Percentiles rank a stretch among this genome's conserved stretches.
These are phyloP conservation scores for Rhodotorula sp. DNA, from an alignment of 1,284 basidiomycete genomes.

Conservation along the genomic window DNA sequence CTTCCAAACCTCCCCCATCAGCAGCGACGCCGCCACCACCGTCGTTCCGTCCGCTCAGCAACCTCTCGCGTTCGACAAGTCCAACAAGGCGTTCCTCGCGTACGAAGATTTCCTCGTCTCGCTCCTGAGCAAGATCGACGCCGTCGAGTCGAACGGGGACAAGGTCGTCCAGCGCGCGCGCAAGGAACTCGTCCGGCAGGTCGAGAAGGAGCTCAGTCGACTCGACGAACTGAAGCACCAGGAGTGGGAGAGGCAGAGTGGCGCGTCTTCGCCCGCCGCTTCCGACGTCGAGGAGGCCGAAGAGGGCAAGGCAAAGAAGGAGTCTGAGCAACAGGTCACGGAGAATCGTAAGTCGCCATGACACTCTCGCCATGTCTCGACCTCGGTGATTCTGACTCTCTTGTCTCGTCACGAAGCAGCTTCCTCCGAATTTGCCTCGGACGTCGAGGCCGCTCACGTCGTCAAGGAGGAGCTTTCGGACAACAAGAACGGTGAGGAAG, in stretches of 20 bases:
- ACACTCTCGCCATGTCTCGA: neutral
- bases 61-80: conserved; percentile 55
- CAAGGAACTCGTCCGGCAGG: conserved; percentile 59
- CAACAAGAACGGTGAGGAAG: neutral
- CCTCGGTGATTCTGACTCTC: neutral
- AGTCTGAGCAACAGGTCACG: neutral
- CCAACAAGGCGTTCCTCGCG: conserved; percentile 60
- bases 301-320: neutral
- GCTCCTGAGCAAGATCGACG: conserved; percentile 65
- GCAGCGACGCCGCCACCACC: neutral
- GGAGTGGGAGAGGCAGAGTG: conserved; percentile 45
- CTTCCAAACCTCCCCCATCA: conserved; percentile 9
- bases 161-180: conserved; percentile 59
- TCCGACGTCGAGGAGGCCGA: neutral
- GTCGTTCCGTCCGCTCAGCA: conserved; percentile 33
- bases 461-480: too few species aligned
- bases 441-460: neutral
- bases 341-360: too few species aligned
- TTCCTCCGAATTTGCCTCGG: neutral
- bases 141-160: conserved; percentile 64
- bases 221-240: conserved; percentile 55
- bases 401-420: neutral
- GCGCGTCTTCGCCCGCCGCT: neutral
- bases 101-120: conserved; percentile 63
- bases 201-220: conserved; percentile 64